Evolutionary conservation across 352 stramenopile species (phyloP).

Genomic region (Pythium brassicae): DNA sequence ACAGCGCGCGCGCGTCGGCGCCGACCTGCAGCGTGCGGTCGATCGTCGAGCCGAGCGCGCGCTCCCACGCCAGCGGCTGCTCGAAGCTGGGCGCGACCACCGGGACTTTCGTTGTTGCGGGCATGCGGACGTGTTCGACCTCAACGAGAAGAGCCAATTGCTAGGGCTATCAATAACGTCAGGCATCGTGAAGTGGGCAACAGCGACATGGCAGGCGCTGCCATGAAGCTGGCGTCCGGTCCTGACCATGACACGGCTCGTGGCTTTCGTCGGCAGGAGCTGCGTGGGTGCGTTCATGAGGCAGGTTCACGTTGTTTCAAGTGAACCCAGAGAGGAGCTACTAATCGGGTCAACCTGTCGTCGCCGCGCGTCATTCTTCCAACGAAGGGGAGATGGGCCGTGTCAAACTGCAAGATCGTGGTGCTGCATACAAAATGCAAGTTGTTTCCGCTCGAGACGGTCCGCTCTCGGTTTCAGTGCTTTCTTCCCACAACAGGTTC

Average conservation of each 20-base stretch:
- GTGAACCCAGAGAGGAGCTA: neutral
- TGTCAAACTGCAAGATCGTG: neutral
- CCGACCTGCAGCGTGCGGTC: conserved; percentile 51
- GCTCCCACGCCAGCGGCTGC: conserved; percentile 44
- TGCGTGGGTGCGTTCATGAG: neutral
- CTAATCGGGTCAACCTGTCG: neutral
- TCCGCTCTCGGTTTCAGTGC: no score
- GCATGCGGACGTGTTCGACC: neutral
- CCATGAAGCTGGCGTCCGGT: no score
- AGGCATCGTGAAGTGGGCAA: no score
- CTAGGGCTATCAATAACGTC: neutral
- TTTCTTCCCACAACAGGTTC: no score
- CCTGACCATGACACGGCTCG: no score
- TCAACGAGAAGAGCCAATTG: no score
- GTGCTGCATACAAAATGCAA: neutral
- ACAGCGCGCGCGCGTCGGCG: conserved; percentile 46
- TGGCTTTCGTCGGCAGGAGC: neutral
- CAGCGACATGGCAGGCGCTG: no score
- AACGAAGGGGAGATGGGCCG: neutral
- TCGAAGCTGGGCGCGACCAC: conserved; percentile 32
- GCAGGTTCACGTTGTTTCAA: neutral
- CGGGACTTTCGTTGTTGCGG: neutral
- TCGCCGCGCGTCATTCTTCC: neutral
- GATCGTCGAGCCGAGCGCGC: conserved; percentile 34
- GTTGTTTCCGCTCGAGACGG: neutral